Evolutionary conservation across 2,329 filamentous ascomycete species (phyloP).

Genomic region (Clonostachys sp.): DNA sequence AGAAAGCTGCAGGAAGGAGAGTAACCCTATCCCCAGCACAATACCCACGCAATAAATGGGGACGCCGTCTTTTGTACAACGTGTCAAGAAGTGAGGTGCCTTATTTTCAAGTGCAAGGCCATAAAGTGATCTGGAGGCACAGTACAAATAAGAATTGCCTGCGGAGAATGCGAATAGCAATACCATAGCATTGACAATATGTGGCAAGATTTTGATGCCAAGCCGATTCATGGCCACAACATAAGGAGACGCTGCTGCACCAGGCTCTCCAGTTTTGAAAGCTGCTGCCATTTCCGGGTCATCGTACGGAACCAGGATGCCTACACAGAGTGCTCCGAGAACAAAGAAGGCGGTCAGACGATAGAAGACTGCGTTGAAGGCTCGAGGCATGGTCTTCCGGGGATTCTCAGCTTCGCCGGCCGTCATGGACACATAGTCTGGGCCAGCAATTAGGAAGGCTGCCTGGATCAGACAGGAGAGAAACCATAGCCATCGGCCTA

Average conservation of each 20-base stretch:
- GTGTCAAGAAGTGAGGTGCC: slow-evolving; percentile 46
- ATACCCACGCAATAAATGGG: slow-evolving; percentile 53
- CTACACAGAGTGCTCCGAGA: slow-evolving; percentile 22
- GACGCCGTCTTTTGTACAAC: slow-evolving; percentile 56
- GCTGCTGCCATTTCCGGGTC: slow-evolving; percentile 12
- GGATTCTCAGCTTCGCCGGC: slow-evolving; percentile 58
- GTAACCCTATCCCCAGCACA: slow-evolving; percentile 46
- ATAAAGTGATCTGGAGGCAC: slow-evolving; percentile 43
- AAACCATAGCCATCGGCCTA: slow-evolving; percentile 65
- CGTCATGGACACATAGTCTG: slow-evolving; percentile 58
- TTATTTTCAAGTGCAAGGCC: slow-evolving; percentile 45
- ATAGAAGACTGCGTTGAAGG: slow-evolving; percentile 17
- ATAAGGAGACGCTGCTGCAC: slow-evolving; percentile 51
- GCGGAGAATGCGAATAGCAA: slow-evolving; percentile 37
- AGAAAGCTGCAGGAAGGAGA: slow-evolving; percentile 47
- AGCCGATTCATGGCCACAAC: slow-evolving; percentile 53
- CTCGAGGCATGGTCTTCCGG: slow-evolving; percentile 42
- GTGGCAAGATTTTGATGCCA: slow-evolving; percentile 45
- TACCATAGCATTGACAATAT: slow-evolving; percentile 52
- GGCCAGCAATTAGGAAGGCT: slow-evolving; percentile 49
- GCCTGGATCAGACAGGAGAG: slow-evolving; percentile 47
- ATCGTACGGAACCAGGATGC: slow-evolving; percentile 21
- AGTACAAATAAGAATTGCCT: slow-evolving; percentile 48
- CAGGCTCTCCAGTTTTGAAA: slow-evolving; percentile 34
- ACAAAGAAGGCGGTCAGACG: slow-evolving; percentile 21